A percentile compares a stretch with the other conserved stretches of the same genome.
These are phyloP conservation scores for Rhododendron williamsianum DNA, from an alignment of 148 eudicot genomes.

Conservation along the genomic window DNA sequence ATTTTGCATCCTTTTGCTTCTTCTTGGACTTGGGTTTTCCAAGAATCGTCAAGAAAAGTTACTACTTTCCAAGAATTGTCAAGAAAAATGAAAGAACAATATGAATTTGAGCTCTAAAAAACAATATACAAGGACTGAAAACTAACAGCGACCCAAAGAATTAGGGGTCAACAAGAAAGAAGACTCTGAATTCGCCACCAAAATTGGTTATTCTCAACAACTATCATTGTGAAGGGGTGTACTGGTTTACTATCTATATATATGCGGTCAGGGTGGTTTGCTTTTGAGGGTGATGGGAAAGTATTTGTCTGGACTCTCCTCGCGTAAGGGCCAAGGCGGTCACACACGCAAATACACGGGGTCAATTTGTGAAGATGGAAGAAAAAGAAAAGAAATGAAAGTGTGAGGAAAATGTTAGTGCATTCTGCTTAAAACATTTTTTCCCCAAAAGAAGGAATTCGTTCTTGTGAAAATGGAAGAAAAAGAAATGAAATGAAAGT, in stretches of 20 bases:
- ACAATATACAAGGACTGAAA: neutral
- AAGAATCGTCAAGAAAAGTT: neutral
- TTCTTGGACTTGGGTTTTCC: neutral
- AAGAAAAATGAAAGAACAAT: neutral
- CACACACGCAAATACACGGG: neutral
- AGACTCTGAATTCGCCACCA: neutral
- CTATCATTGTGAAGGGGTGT: neutral
- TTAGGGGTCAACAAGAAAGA: neutral
- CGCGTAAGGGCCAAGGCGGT: neutral
- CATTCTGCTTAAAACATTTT: too few relatives aligned
- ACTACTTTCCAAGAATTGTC: neutral
- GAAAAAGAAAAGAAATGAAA: neutral
- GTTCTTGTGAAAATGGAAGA: too few relatives aligned
- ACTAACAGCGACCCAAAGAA: neutral
- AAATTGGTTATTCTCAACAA: neutral
- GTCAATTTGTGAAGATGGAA: neutral
- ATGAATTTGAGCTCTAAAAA: neutral
- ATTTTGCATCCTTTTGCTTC: neutral
- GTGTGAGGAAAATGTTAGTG: neutral
- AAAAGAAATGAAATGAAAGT: too few relatives aligned
- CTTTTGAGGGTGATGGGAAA: neutral
- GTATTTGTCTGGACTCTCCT: neutral
- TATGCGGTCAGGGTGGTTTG: neutral
- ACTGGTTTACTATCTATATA: neutral
- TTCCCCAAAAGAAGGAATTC: too few relatives aligned